These are phyloP conservation scores for Tetrapisispora iriomotensis DNA, from an alignment of 805 yeast genomes.

Conservation along the genomic window DNA sequence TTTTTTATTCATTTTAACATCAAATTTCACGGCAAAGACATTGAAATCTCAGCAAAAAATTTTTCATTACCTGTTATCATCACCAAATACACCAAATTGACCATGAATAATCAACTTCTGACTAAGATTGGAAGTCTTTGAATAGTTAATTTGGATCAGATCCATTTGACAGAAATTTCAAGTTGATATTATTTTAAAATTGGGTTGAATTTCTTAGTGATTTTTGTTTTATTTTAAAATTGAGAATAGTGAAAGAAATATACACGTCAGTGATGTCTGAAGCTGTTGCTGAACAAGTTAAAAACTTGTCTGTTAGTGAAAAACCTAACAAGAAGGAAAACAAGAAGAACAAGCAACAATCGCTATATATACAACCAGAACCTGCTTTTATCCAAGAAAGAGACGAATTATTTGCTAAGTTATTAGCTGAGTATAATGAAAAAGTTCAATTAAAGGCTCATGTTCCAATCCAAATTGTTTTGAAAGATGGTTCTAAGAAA, in stretches of 20 bases:
- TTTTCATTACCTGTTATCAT: no score
- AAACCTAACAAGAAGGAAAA: slow-evolving; percentile 22
- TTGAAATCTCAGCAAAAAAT: no score
- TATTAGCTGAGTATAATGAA: slow-evolving; percentile 69
- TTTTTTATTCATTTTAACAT: no score
- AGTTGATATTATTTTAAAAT: no score
- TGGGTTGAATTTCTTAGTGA: no score
- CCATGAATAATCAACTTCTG: no score
- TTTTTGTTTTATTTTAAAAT: background rate
- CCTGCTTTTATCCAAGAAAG: slow-evolving; percentile 81
- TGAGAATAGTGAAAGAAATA: background rate
- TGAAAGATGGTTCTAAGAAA: slow-evolving; percentile 76
- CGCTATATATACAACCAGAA: slow-evolving; percentile 56
- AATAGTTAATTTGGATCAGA: no score
- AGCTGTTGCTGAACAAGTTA: slow-evolving; percentile 33
- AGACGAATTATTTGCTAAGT: slow-evolving; percentile 64
- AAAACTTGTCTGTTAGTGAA: slow-evolving; percentile 33
- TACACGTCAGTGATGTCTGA: slow-evolving; percentile 6
- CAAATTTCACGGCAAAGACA: no score
- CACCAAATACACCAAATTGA: no score
- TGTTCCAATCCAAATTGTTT: slow-evolving; percentile 62
- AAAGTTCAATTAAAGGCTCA: slow-evolving; percentile 53
- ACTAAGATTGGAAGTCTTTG: no score
- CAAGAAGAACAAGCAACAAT: slow-evolving; percentile 36
- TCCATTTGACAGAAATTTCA: no score